These are phyloP conservation scores for Plantago coronopus DNA, from an alignment of 305 asterid species.

Conservation along the genomic window DNA sequence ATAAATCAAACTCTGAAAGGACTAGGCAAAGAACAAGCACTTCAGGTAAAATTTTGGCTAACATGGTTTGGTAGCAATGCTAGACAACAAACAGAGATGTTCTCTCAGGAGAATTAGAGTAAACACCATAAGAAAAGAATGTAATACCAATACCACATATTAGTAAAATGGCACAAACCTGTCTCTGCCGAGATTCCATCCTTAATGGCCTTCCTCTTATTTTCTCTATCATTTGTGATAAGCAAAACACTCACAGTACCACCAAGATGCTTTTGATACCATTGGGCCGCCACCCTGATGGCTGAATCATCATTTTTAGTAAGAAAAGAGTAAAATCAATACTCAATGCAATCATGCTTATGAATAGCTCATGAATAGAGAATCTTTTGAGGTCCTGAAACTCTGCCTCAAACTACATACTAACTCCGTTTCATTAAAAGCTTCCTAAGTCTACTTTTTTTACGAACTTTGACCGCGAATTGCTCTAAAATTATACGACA, in stretches of 20 bases:
- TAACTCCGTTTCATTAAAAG: too few species aligned
- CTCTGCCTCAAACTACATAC: too few species aligned
- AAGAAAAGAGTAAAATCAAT: conserved; percentile 21
- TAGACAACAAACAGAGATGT: conserved; percentile 15
- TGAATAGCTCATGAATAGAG: neutral
- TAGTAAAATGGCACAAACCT: conserved; percentile 37
- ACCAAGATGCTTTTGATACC: conserved; percentile 96
- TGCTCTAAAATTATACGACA: too few species aligned
- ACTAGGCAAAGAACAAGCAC: conserved; percentile 5
- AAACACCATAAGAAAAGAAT: conserved; percentile 5
- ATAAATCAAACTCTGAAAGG: conserved; percentile 3
- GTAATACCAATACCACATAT: too few species aligned
- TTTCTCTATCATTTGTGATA: conserved; percentile 87
- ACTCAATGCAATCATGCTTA: too few species aligned
- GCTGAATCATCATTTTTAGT: conserved; percentile 50
- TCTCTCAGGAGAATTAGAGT: conserved; percentile 13
- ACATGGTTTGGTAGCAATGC: conserved; percentile 8
- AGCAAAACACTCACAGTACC: conserved; percentile 53
- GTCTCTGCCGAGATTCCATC: conserved; percentile 91
- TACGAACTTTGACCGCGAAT: too few species aligned
- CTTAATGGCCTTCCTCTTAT: conserved; percentile 72
- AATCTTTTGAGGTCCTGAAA: too few species aligned
- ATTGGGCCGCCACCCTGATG: conserved; percentile 81
- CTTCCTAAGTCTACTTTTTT: too few species aligned
- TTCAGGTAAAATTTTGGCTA: conserved; percentile 12